Evolutionary conservation across 1,284 basidiomycete species (phyloP).

Genomic region (Singerocomus rubriflavus): DNA sequence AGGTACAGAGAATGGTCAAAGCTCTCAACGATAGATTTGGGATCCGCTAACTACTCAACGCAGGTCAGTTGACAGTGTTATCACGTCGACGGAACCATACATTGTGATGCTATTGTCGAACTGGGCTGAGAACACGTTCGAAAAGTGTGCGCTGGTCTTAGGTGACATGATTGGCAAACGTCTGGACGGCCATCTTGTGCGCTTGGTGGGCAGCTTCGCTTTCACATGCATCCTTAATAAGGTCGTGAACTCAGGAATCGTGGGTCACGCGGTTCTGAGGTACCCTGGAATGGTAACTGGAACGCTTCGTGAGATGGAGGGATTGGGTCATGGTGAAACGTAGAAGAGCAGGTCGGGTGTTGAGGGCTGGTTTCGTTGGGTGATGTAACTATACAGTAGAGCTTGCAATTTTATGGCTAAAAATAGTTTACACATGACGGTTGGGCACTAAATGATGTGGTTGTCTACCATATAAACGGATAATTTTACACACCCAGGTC

Average conservation of each 20-base stretch:
- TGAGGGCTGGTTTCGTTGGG: not conserved
- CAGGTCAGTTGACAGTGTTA: not conserved
- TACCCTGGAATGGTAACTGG: not conserved
- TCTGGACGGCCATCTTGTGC: not conserved
- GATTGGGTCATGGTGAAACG: not conserved
- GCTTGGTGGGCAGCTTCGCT: not conserved
- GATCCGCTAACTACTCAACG: not conserved
- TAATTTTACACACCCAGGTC: too few relatives aligned
- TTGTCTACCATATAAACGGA: too few relatives aligned
- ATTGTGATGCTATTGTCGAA: not conserved
- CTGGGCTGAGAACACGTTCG: not conserved
- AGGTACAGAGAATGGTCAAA: not conserved
- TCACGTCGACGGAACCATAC: not conserved
- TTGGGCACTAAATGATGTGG: not conserved
- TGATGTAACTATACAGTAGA: not conserved
- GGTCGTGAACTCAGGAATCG: not conserved
- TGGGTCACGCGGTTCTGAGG: not conserved
- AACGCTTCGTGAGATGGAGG: not conserved
- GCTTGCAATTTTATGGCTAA: not conserved
- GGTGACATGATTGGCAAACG: not conserved
- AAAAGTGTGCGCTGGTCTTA: not conserved
- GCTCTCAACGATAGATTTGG: not conserved
- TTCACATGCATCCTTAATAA: not conserved
- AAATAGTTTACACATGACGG: not conserved
- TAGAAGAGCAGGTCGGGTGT: not conserved